phyloP scores from a whole-genome alignment of 805 yeast genomes.

The Isabelozyma rhagii region DNA sequence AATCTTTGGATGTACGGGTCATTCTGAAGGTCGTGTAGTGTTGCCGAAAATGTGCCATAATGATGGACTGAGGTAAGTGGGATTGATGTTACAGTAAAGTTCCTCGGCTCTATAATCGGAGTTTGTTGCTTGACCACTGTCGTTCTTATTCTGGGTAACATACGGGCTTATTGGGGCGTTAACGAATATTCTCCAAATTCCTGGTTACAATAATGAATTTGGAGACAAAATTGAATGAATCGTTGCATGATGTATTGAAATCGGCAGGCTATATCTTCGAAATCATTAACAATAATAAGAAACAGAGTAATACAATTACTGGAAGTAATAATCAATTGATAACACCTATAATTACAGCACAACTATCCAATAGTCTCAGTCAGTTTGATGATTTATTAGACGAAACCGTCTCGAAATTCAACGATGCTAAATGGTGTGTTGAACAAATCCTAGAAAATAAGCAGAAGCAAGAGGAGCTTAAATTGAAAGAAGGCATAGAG shows the following conservation, averaged over 20 bases:
- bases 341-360: conserved; percentile 33
- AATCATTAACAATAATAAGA: conserved; percentile 36
- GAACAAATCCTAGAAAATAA: conserved; percentile 40
- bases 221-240: conserved; percentile 35
- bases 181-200: too few relatives aligned
- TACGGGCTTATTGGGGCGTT: background rate
- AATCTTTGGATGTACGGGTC: background rate
- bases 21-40: background rate
- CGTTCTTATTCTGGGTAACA: background rate
- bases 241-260: conserved; percentile 39
- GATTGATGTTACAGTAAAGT: background rate
- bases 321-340: conserved; percentile 42
- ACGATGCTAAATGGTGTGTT: conserved; percentile 43
- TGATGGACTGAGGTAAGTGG: background rate
- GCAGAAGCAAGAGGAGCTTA: conserved; percentile 39
- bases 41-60: background rate
- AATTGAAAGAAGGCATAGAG: conserved; percentile 33
- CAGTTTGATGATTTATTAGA: conserved; percentile 42
- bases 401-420: conserved; percentile 38
- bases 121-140: background rate
- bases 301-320: conserved; percentile 38
- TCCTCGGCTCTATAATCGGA: background rate
- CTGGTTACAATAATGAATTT: conserved; percentile 24
- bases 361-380: conserved; percentile 29
- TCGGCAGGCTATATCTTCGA: conserved; percentile 44